phyloP scores from a whole-genome alignment of 768 basidiomycete genomes.

The Suillus ampliporus region DNA sequence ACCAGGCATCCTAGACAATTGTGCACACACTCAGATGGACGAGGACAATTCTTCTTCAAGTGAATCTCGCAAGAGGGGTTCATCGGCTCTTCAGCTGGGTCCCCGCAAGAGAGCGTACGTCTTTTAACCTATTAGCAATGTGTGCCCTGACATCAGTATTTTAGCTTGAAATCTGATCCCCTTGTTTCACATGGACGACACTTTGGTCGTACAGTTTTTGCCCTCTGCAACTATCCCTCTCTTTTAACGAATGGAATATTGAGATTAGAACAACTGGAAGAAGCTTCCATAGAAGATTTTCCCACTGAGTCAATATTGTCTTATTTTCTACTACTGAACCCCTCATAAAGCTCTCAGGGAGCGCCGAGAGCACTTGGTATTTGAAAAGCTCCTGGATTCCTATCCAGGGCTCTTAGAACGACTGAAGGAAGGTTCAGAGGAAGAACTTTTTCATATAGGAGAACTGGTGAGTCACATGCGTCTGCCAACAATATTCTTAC shows the following conservation, averaged over 20 bases:
- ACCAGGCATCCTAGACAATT: background rate
- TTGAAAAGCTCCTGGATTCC: slow-evolving; percentile 16
- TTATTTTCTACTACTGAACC: background rate
- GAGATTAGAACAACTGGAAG: background rate
- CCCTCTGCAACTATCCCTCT: slow-evolving; percentile 7
- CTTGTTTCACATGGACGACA: slow-evolving; percentile 7
- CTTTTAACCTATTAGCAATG: background rate
- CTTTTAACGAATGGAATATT: slow-evolving; percentile 15
- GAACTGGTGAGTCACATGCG: slow-evolving; percentile 19
- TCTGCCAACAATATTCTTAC: background rate
- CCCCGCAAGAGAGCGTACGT: background rate
- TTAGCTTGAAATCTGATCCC: background rate
- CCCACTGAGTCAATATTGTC: background rate
- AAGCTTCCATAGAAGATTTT: slow-evolving; percentile 10
- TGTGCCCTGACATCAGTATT: background rate
- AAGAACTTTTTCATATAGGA: slow-evolving; percentile 22
- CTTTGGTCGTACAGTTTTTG: slow-evolving; percentile 6
- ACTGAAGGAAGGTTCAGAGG: slow-evolving; percentile 18
- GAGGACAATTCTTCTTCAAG: background rate
- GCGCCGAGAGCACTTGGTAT: background rate
- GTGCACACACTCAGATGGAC: background rate
- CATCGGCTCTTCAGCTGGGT: background rate
- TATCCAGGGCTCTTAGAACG: no score
- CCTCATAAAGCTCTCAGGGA: background rate
- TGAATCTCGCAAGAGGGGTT: background rate